A percentile compares a stretch with the other conserved stretches of the same genome.
These are phyloP conservation scores for Ambrosiella cleistominuta DNA, from an alignment of 2,329 filamentous ascomycete species.

Conservation along the genomic window DNA sequence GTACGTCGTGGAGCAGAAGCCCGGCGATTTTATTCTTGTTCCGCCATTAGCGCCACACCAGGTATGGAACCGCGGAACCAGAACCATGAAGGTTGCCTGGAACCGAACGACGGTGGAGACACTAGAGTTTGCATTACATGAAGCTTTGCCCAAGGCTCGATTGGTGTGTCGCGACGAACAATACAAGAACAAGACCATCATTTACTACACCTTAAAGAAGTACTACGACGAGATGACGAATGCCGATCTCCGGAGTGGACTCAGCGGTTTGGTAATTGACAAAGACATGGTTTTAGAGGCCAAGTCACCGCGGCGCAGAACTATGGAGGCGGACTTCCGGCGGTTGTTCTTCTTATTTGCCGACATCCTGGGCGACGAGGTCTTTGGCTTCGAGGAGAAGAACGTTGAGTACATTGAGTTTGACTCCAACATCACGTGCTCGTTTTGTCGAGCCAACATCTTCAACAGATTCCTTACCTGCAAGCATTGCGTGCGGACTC, in stretches of 20 bases:
- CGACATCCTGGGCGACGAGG: constrained; percentile 66
- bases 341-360: constrained; percentile 63
- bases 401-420: constrained; percentile 61
- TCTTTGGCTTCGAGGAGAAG: constrained; percentile 57
- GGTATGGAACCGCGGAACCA: constrained; percentile 92
- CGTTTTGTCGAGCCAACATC: constrained; percentile 88
- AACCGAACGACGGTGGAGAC: constrained; percentile 90
- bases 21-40: constrained; percentile 84
- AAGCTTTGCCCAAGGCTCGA: constrained; percentile 74
- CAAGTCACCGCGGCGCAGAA: constrained; percentile 34
- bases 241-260: constrained; percentile 27
- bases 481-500: constrained; percentile 55
- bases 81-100: constrained; percentile 96
- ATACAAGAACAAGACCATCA: constrained; percentile 95
- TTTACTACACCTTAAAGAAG: constrained; percentile 72
- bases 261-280: constrained; percentile 31
- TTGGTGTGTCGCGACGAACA: constrained; percentile 94
- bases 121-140: constrained; percentile 64
- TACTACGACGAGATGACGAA: constrained; percentile 47
- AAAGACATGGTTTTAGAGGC: constrained; percentile 25
- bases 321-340: constrained; percentile 70
- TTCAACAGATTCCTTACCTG: constrained; percentile 96
- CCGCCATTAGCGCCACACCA: constrained; percentile 89
- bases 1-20: constrained; percentile 78
- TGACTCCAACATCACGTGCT: constrained; percentile 85